These are phyloP conservation scores for Magnaporthiopsis incrustans DNA, from an alignment of 2,329 filamentous ascomycete genomes.

Conservation along the genomic window DNA sequence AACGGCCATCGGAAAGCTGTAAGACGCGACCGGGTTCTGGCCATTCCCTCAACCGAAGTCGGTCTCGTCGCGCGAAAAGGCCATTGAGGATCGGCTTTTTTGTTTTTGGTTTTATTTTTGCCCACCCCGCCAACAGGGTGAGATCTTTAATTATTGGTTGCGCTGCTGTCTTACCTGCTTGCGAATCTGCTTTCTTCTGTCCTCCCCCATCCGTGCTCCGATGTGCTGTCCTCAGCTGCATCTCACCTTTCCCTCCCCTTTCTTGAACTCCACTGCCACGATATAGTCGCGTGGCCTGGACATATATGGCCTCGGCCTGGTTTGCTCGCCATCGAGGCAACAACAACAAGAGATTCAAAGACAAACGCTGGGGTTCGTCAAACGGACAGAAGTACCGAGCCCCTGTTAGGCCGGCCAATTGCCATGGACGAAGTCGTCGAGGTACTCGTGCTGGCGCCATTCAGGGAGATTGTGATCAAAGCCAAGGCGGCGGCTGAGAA, in stretches of 20 bases:
- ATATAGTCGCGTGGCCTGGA: not conserved
- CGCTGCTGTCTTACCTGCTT: not conserved
- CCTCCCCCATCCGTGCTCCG: not conserved
- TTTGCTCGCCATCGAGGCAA: not conserved
- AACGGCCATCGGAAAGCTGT: not conserved
- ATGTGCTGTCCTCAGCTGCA: not conserved
- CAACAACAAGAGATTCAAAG: not conserved
- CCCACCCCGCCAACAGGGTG: not conserved
- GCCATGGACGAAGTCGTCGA: constrained; percentile 14
- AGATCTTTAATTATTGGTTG: not conserved
- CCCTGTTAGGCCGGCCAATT: not conserved
- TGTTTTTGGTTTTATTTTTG: not conserved
- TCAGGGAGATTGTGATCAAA: constrained; percentile 45
- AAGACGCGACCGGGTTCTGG: not conserved
- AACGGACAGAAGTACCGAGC: not conserved
- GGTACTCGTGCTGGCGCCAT: constrained; percentile 41
- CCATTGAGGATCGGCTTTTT: not conserved
- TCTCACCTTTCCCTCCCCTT: not conserved
- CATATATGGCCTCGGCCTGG: not conserved
- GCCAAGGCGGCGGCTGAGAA: constrained; percentile 38
- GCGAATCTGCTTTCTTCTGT: not conserved
- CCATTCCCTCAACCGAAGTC: not conserved
- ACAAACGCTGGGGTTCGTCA: not conserved
- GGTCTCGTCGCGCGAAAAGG: not conserved
- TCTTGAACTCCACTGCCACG: not conserved